Evolutionary conservation across 768 basidiomycete species (phyloP), one percentile per base, ranked within the genome.

Genomic region (Rhodotorula graminis): DNA sequence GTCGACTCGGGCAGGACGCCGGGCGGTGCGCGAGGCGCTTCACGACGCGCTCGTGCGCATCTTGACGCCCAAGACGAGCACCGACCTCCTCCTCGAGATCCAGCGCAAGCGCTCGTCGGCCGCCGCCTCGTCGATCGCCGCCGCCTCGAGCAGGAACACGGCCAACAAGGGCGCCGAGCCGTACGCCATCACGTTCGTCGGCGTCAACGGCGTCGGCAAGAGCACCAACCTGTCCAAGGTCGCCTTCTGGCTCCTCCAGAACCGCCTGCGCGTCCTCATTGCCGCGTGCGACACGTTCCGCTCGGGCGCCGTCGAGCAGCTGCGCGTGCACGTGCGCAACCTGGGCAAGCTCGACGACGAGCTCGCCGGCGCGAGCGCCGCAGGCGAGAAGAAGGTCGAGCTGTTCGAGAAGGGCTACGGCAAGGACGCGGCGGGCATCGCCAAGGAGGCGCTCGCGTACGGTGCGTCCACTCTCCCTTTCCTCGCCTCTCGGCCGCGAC

Each of bases 241-340:
- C 62, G 94, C 93, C 82, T 99, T 98, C 83, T 99, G 96, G 96
- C 84, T 99, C 52, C 89, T 99, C 65, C 96, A 99, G 82, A 99
- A 99, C 79, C 89, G 90, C 11, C 82, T 95, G 52, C 85, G 90
- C 53, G 95, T 99, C 53, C 84, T 99, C 75, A 98, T 99, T 77
- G 96, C 96, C 56, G 96, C 96, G 21, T 99, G 96, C 80, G 96
- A 99, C 80, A 98, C 96, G 14, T 99, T 99, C 84, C 84, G 95
- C 87, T 88, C 78, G 53, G 96, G 96, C 56, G 96, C 96, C 7
- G 96, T 99, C 55, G 96, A 99, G 82, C 96, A 99, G 81, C 85
- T 99, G 49, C 86, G 95, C 21, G 94, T 98, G 27, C 96, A 99
- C 81, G 94, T 97, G 42, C 86, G 92, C 66, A 99, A 99, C 81